Evolutionary conservation across 768 basidiomycete genomes (phyloP), one percentile per base, ranked within the genome.

Genomic region (Leucosporidium creatinivorum): DNA sequence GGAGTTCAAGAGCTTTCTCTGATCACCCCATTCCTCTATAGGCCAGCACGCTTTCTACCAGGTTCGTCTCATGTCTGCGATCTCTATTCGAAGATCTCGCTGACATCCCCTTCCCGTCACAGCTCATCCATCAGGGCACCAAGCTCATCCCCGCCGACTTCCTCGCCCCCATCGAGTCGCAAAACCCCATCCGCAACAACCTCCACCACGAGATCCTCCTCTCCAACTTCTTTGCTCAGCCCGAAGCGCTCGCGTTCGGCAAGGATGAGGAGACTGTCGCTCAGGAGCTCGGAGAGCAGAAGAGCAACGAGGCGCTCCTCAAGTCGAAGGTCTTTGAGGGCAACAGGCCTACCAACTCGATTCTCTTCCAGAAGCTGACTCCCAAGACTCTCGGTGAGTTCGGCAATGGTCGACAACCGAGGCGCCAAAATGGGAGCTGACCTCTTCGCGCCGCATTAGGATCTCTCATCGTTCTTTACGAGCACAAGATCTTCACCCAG

Each of bases 261-360:
- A 99, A 99, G 84, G 87, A 88, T 6, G 94, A 98, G 80, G 87
- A 87, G 66, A 81, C 92, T 75, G 96, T 98, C 63, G 78, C 79
- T 69, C 76, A 79, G 72, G 82, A 83, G 70, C 76, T 83, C 63
- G 82, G 82, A 31, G 72, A 76, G 33, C 68, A 23, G 47, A 77
- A 52, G 0, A 84, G 84, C 65, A 88, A 85, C 74, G 89, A 93
- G 74, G 85, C 89, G 2, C 80, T 97, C 55, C 83, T 96, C 73
- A 98, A 97, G 86, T 88, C 87, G 75, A 99, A 99, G 82, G 91
- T 98, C 73, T 98, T 98, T 77, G 91, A 91, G 78, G 96, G 94
- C 47, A 99, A 98, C 82, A 84, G 88, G 70, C 96, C 94, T 4
- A 96, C 91, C 80, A 97, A 96, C 82, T 89, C 88, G 73, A 91